Evolutionary conservation across 768 basidiomycete species (phyloP).

Genomic region (Hebeloma cylindrosporum): DNA sequence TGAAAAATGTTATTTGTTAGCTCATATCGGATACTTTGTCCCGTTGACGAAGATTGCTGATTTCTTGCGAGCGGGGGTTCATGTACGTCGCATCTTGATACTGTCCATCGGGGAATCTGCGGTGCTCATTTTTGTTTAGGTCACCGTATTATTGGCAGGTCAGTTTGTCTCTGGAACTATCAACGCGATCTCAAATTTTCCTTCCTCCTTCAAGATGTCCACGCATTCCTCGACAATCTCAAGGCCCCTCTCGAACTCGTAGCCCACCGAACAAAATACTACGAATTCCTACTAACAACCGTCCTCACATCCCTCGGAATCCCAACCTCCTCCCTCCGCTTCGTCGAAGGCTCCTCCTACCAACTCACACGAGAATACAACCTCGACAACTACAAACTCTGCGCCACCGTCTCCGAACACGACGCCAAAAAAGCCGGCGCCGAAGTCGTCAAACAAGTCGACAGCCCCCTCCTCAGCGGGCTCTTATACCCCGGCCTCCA

Average conservation of each 20-base stretch:
- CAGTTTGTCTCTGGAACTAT: conserved; percentile 12
- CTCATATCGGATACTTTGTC: conserved; percentile 97
- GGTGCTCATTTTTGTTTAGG: conserved; percentile 35
- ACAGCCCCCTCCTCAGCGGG: conserved; percentile 87
- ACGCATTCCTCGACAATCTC: conserved; percentile 96
- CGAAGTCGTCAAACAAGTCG: conserved; percentile 97
- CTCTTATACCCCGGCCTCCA: conserved; percentile 95
- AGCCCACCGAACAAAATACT: conserved; percentile 85
- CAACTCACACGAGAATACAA: conserved; percentile 91
- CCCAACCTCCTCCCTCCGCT: conserved; percentile 77
- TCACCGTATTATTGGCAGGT: conserved; percentile 83
- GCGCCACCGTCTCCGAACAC: conserved; percentile 90
- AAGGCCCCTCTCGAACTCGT: conserved; percentile 96
- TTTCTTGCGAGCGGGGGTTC: conserved; percentile 90
- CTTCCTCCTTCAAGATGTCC: conserved; percentile 60
- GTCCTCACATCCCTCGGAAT: conserved; percentile 91
- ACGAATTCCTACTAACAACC: conserved; percentile 75
- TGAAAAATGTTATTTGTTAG: conserved; percentile 39
- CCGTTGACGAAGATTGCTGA: conserved; percentile 94
- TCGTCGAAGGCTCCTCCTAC: conserved; percentile 90
- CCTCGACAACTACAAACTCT: conserved; percentile 91
- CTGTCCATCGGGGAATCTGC: conserved; percentile 13
- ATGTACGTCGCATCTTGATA: conserved; percentile 43
- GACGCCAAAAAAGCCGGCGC: conserved; percentile 98
- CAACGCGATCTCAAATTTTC: neutral